Evolutionary conservation across 306 rosid genomes (phyloP).

Genomic region (Potentilla sterilis): DNA sequence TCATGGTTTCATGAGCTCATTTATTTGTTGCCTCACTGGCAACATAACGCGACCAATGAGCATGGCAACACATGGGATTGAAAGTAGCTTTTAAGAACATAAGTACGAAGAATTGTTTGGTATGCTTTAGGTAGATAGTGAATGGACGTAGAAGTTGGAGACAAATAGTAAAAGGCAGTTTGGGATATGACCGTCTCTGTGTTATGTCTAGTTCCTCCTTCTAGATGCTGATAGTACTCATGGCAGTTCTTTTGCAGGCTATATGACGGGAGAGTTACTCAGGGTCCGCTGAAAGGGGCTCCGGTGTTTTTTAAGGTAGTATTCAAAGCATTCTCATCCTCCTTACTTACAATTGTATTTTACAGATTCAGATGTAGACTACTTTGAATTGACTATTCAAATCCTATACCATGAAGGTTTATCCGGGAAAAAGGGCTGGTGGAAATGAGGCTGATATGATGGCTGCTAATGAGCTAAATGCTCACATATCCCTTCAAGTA

Average conservation of each 20-base stretch:
- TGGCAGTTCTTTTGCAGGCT: conserved; percentile 77
- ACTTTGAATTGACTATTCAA: conserved; percentile 13
- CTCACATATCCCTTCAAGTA: conserved; percentile 83
- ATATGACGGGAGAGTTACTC: conserved; percentile 88
- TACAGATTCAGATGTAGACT: neutral
- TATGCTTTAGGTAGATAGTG: neutral
- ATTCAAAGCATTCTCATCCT: neutral
- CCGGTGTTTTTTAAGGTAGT: conserved; percentile 76
- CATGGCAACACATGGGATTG: neutral
- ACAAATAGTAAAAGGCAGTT: neutral
- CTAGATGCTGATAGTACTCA: conserved; percentile 45
- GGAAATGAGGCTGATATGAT: conserved; percentile 91
- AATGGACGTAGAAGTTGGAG: neutral
- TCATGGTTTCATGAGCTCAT: neutral
- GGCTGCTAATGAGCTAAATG: conserved; percentile 93
- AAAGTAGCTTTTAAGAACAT: neutral
- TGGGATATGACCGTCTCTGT: neutral
- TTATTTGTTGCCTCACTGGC: neutral
- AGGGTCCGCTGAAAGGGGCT: conserved; percentile 67
- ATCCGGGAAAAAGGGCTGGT: conserved; percentile 82
- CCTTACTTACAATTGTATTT: conserved; percentile 6
- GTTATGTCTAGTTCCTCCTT: neutral
- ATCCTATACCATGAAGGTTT: conserved; percentile 55
- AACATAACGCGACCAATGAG: neutral
- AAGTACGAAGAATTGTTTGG: neutral